Evolutionary conservation across 1,284 basidiomycete genomes (phyloP).

Genomic region (Ceratobasidium theobromae): DNA sequence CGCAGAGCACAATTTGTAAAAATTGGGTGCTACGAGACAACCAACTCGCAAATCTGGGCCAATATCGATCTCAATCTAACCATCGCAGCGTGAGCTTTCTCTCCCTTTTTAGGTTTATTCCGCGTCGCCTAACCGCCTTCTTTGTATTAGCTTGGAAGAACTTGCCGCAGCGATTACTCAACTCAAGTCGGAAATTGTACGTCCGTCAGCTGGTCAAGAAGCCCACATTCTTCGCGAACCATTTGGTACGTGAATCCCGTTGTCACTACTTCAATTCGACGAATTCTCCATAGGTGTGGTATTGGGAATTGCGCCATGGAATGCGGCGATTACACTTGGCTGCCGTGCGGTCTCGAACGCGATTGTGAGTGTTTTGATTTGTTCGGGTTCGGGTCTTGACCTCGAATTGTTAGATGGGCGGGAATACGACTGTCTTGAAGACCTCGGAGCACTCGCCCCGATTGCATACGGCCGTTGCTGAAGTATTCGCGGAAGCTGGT

Average conservation of each 20-base stretch:
- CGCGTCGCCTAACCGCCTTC: neutral
- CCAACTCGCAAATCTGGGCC: constrained; percentile 34
- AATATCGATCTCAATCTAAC: constrained; percentile 37
- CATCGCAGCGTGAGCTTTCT: constrained; percentile 34
- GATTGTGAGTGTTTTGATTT: constrained; percentile 38
- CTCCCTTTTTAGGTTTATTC: too few species aligned
- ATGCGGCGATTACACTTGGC: constrained; percentile 41
- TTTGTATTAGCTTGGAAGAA: constrained; percentile 37
- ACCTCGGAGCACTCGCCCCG: constrained; percentile 34
- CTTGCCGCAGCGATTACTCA: constrained; percentile 37
- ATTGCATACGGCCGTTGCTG: constrained; percentile 23
- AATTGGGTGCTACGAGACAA: constrained; percentile 37
- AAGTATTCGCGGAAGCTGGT: constrained; percentile 44
- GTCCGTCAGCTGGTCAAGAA: constrained; percentile 26
- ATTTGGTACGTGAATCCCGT: constrained; percentile 35
- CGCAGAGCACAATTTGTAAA: constrained; percentile 35
- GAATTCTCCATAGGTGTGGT: constrained; percentile 33
- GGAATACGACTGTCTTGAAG: constrained; percentile 47
- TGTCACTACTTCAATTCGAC: neutral
- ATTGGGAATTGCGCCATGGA: constrained; percentile 40
- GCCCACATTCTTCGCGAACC: constrained; percentile 39
- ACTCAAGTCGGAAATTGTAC: constrained; percentile 38
- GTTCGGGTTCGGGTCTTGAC: neutral
- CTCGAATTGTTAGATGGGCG: constrained; percentile 42
- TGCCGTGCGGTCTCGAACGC: constrained; percentile 42